Evolutionary conservation across 345 rosid species (phyloP).

Genomic region (Microthlaspi erraticum): DNA sequence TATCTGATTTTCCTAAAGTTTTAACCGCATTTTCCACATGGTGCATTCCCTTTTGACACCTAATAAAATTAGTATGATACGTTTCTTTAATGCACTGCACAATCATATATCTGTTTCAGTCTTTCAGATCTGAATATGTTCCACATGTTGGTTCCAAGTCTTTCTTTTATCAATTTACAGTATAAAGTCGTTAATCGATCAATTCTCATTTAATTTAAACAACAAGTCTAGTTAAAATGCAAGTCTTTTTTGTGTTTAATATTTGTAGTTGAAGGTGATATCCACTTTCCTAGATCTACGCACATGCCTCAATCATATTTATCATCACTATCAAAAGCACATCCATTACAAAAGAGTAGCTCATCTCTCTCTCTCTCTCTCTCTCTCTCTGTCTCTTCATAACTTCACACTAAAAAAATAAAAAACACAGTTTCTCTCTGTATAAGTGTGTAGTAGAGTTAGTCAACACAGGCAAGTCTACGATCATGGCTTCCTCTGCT

Average conservation of each 20-base stretch:
- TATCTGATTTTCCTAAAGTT: neutral
- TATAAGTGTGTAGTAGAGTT: neutral
- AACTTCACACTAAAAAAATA: neutral
- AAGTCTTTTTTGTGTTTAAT: neutral
- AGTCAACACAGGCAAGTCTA: constrained; percentile 31
- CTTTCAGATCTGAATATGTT: constrained; percentile 8
- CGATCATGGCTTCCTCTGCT: constrained; percentile 46
- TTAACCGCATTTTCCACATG: constrained; percentile 4
- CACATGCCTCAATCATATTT: constrained; percentile 28
- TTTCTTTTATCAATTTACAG: neutral
- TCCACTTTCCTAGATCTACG: constrained; percentile 16
- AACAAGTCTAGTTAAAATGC: neutral
- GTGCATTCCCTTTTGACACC: neutral
- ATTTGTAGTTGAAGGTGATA: constrained; percentile 2
- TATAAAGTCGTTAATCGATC: neutral
- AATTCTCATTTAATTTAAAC: neutral
- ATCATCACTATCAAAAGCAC: constrained; percentile 1
- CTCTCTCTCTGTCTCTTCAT: constrained; percentile 6
- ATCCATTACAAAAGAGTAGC: constrained; percentile 13
- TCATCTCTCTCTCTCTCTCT: too few species aligned
- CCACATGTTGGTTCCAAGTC: constrained; percentile 8
- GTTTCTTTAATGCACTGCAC: too few species aligned
- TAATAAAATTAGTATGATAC: too few species aligned
- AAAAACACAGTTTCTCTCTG: constrained; percentile 15
- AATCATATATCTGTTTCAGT: neutral